Percentiles rank a stretch among this genome's conserved stretches.
These are phyloP conservation scores for Calamus simplicifolius DNA, from an alignment of 176 grass and related monocot species.

Conservation along the genomic window DNA sequence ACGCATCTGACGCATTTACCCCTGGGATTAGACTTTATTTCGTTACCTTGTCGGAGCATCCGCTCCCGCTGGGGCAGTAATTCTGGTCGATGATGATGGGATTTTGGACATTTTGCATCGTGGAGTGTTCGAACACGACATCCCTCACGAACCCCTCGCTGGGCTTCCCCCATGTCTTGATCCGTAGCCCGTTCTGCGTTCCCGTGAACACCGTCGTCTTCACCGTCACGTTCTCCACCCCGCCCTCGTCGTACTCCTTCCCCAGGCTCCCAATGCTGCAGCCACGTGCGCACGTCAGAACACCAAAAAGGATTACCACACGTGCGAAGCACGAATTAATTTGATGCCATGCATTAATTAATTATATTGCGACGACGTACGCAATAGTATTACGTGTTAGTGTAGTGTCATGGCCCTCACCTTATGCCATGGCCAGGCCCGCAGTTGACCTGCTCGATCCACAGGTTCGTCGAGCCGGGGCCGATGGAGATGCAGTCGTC, in stretches of 20 bases:
- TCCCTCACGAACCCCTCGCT: constrained; percentile 45
- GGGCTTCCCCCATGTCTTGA: constrained; percentile 70
- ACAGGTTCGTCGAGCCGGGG: constrained; percentile 57
- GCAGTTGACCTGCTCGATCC: constrained; percentile 79
- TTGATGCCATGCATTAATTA: too few relatives aligned
- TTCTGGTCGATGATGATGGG: constrained; percentile 94
- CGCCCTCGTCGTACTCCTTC: constrained; percentile 34
- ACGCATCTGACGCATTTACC: too few relatives aligned
- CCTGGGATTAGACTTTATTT: not conserved
- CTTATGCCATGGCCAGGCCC: constrained; percentile 95
- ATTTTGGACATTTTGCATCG: constrained; percentile 67
- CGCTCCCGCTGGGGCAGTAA: constrained; percentile 42
- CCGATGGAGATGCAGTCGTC: constrained; percentile 96
- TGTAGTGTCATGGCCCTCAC: constrained; percentile 14
- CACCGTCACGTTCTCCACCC: constrained; percentile 73
- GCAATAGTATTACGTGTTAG: not conserved
- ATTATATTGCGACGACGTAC: too few relatives aligned
- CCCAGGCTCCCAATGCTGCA: constrained; percentile 60
- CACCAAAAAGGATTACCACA: too few relatives aligned
- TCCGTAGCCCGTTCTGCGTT: constrained; percentile 63
- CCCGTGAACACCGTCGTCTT: constrained; percentile 73
- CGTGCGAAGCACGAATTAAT: too few relatives aligned
- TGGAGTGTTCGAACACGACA: constrained; percentile 49
- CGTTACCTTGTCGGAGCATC: constrained; percentile 33
- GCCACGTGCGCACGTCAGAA: not conserved